Evolutionary conservation across 116 monocot species (phyloP).

Genomic region (Thalassia testudinum): DNA sequence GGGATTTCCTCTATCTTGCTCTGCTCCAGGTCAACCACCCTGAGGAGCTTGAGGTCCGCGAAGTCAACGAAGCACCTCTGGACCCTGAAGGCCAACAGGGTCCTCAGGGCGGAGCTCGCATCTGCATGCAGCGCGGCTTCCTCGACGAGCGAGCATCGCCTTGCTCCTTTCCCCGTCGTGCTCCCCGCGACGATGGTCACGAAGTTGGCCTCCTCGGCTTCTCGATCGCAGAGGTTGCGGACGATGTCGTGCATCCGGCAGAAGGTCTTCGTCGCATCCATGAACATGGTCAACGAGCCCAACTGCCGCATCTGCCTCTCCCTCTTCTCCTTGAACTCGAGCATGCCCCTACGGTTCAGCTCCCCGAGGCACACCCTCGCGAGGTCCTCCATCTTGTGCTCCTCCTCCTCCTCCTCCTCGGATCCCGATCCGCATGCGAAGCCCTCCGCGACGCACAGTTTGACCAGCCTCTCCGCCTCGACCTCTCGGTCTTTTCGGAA

Average conservation of each 20-base stretch:
- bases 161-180: too few relatives aligned
- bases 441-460: slow-evolving; percentile 27
- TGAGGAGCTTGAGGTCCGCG: slow-evolving; percentile 6
- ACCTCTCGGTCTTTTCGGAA: slow-evolving; percentile 16
- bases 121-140: too few relatives aligned
- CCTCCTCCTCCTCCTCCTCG: background rate
- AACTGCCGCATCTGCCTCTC: too few relatives aligned
- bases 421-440: too few relatives aligned
- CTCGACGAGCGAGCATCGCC: too few relatives aligned
- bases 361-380: slow-evolving; percentile 22
- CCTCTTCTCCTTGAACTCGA: slow-evolving; percentile 15
- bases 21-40: slow-evolving; percentile 14
- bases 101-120: too few relatives aligned
- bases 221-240: slow-evolving; percentile 5
- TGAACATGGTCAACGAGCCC: background rate
- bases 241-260: slow-evolving; percentile 20
- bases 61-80: background rate
- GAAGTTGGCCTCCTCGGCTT: slow-evolving; percentile 6
- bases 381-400: slow-evolving; percentile 11
- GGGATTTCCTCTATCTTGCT: slow-evolving; percentile 9
- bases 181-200: background rate
- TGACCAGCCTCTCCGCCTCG: slow-evolving; percentile 3
- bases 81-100: background rate
- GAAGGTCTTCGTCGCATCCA: slow-evolving; percentile 3
- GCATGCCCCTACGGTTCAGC: slow-evolving; percentile 17